A percentile compares a stretch with the other conserved stretches of the same genome.
Evolutionary conservation across 805 yeast species (phyloP).

Genomic region (Tetrapisispora pingtungensis): DNA sequence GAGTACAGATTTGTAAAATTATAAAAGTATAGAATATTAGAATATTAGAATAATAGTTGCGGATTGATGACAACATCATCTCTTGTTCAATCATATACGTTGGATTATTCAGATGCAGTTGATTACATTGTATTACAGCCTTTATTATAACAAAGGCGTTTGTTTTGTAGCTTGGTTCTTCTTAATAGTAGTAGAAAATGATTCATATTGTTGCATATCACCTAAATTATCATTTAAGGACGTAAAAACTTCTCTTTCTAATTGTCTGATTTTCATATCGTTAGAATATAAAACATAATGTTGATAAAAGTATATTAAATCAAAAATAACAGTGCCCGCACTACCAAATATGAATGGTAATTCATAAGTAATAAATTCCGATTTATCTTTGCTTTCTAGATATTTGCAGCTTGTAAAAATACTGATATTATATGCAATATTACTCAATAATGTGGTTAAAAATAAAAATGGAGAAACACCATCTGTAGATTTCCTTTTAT

Average conservation of each 20-base stretch:
- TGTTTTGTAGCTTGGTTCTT: background rate
- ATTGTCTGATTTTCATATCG: constrained; percentile 21
- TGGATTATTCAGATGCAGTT: background rate
- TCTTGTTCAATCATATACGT: background rate
- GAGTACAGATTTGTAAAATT: too few species aligned
- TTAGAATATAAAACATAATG: constrained; percentile 27
- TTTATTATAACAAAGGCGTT: background rate
- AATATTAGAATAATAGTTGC: too few species aligned
- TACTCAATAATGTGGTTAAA: constrained; percentile 69
- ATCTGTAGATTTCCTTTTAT: constrained; percentile 66
- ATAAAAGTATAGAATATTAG: too few species aligned
- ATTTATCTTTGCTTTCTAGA: constrained; percentile 29
- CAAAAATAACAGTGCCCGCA: constrained; percentile 76
- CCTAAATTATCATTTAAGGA: background rate
- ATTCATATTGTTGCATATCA: background rate
- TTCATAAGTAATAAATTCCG: constrained; percentile 51
- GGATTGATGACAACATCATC: too few species aligned
- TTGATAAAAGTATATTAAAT: constrained; percentile 59
- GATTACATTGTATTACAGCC: too few species aligned
- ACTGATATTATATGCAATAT: constrained; percentile 64
- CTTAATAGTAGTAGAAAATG: background rate
- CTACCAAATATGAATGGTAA: constrained; percentile 79
- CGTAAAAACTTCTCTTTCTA: constrained; percentile 11
- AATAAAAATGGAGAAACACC: constrained; percentile 79
- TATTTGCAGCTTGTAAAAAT: constrained; percentile 58